These are phyloP conservation scores for Poa annua DNA, from an alignment of 176 grass and related monocot species.

Conservation along the genomic window DNA sequence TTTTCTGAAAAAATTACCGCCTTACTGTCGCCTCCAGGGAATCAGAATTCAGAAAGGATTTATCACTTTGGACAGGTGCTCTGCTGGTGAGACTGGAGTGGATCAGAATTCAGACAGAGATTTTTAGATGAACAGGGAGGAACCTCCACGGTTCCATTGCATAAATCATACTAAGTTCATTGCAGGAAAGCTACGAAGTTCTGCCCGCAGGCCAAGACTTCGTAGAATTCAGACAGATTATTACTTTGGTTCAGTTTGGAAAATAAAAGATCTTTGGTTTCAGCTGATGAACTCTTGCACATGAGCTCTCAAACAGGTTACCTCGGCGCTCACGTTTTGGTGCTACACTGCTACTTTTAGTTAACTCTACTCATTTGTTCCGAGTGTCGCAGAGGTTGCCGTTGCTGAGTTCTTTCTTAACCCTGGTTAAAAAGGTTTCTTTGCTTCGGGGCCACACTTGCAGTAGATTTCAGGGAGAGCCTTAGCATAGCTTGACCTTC, in stretches of 20 bases:
- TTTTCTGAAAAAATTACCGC: neutral
- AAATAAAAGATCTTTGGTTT: neutral
- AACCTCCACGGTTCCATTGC: too few species aligned
- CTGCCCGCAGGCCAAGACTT: too few species aligned
- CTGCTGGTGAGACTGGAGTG: neutral
- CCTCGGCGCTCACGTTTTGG: neutral
- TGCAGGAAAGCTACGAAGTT: too few species aligned
- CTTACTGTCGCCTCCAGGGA: neutral
- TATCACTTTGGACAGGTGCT: neutral
- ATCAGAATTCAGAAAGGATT: neutral
- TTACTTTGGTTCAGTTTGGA: too few species aligned
- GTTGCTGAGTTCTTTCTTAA: slow-evolving; percentile 32
- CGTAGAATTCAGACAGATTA: too few species aligned
- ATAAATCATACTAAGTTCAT: too few species aligned
- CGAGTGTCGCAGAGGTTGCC: slow-evolving; percentile 7
- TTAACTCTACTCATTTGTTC: neutral
- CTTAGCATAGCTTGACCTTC: slow-evolving; percentile 44
- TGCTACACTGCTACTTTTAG: neutral
- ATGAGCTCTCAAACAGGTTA: neutral
- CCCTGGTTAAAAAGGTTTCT: slow-evolving; percentile 36
- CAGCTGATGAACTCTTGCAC: slow-evolving; percentile 8
- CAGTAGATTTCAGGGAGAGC: slow-evolving; percentile 43
- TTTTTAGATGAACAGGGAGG: neutral
- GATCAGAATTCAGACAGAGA: neutral
- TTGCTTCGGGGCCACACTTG: slow-evolving; percentile 52